These are phyloP conservation scores for Naegleria lovaniensis DNA, from an alignment of 208 protist genomes.

Conservation along the genomic window DNA sequence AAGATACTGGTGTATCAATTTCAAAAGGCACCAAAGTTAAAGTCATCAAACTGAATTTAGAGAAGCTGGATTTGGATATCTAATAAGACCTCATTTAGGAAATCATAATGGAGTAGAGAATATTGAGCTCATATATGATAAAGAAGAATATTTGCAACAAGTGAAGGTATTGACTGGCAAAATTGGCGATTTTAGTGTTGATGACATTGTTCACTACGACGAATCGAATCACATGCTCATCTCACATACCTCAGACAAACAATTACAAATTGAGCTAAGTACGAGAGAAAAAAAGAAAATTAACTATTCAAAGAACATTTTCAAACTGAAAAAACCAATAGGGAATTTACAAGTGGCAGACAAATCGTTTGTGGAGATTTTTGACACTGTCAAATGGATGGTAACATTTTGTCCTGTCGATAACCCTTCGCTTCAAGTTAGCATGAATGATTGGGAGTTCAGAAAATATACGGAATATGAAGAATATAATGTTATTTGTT, in stretches of 20 bases:
- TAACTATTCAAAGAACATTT: background rate
- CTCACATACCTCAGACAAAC: background rate
- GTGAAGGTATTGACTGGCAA: background rate
- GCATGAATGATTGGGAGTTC: background rate
- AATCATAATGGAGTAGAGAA: background rate
- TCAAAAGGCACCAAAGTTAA: background rate
- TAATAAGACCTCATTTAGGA: background rate
- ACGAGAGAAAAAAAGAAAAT: background rate
- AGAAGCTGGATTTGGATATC: background rate
- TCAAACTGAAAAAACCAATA: background rate
- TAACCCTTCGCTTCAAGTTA: background rate
- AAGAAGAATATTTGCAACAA: background rate
- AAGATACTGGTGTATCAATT: background rate
- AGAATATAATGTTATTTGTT: background rate
- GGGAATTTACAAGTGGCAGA: background rate
- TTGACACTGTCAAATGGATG: background rate
- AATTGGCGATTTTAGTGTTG: background rate
- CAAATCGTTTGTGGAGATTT: background rate
- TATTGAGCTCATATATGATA: background rate
- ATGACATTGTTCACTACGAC: background rate
- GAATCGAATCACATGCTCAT: background rate
- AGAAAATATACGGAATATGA: background rate
- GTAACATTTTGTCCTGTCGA: background rate
- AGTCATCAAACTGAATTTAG: background rate
- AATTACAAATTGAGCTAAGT: background rate